Evolutionary conservation across 768 basidiomycete genomes (phyloP).

Genomic region (Russula sp.): DNA sequence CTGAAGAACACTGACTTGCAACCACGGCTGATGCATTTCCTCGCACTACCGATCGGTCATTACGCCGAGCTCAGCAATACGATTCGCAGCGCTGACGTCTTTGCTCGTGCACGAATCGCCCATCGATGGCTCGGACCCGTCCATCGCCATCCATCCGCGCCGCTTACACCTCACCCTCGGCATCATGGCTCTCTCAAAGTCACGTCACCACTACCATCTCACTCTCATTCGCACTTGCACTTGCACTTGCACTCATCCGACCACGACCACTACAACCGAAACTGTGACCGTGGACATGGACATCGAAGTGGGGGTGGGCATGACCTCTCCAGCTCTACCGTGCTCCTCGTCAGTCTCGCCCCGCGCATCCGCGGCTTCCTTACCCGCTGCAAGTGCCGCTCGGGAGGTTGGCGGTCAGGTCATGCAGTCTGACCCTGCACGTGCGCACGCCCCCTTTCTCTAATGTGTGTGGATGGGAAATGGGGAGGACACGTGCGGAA

Average conservation of each 20-base stretch:
- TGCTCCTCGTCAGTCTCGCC: slow-evolving; percentile 24
- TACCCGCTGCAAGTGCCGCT: too few species aligned
- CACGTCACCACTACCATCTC: too few species aligned
- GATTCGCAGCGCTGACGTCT: slow-evolving; percentile 26
- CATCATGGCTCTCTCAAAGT: slow-evolving; percentile 50
- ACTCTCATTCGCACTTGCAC: too few species aligned
- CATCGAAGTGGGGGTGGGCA: too few species aligned
- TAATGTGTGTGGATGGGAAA: too few species aligned
- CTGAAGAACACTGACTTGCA: slow-evolving; percentile 33
- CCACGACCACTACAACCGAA: not conserved
- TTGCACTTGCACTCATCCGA: not conserved
- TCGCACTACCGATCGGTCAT: slow-evolving; percentile 25
- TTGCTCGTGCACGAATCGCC: slow-evolving; percentile 27
- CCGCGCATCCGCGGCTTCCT: too few species aligned
- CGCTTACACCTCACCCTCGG: slow-evolving; percentile 71
- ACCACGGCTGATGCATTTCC: slow-evolving; percentile 13
- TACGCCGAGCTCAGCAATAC: slow-evolving; percentile 27
- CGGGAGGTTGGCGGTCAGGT: slow-evolving; percentile 22
- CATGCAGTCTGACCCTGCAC: slow-evolving; percentile 35
- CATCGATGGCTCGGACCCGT: slow-evolving; percentile 48
- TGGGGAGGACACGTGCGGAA: not conserved
- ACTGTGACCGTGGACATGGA: too few species aligned
- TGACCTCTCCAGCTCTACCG: slow-evolving; percentile 25
- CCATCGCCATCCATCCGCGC: slow-evolving; percentile 47
- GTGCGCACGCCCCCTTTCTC: slow-evolving; percentile 34